Conservation (phyloP, 2,329 filamentous ascomycete genomes). For the Epicoccum nigrum region DNA sequence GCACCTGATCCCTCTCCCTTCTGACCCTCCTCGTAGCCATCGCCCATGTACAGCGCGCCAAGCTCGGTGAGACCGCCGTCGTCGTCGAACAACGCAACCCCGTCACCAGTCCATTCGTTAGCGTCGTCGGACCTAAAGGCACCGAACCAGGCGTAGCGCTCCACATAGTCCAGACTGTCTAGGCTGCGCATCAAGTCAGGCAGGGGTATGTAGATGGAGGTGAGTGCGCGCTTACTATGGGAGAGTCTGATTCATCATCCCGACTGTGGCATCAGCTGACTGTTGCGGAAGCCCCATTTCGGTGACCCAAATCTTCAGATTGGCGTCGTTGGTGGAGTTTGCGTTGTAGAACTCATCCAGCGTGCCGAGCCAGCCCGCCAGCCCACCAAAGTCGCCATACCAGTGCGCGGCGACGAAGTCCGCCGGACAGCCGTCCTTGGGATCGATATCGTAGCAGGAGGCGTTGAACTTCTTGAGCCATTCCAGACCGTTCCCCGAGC, state of each 20-base stretch:
- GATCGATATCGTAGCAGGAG: constrained; percentile 56
- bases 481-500: constrained; percentile 63
- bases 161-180: constrained; percentile 62
- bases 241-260: constrained; percentile 72
- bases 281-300: constrained; percentile 71
- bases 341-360: constrained; percentile 57
- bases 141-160: constrained; percentile 46
- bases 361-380: constrained; percentile 70
- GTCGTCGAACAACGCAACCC: constrained; percentile 42
- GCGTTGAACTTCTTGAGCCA: constrained; percentile 73
- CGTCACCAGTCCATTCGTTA: constrained; percentile 46
- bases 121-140: constrained; percentile 42
- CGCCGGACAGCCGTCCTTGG: constrained; percentile 52
- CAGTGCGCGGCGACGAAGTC: constrained; percentile 61
- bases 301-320: constrained; percentile 71
- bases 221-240: constrained; percentile 54
- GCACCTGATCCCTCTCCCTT: constrained; percentile 32
- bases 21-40: constrained; percentile 38
- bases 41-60: constrained; percentile 43
- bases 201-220: too few relatives aligned
- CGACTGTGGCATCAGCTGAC: constrained; percentile 63
- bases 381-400: constrained; percentile 70
- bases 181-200: constrained; percentile 47
- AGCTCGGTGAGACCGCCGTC: constrained; percentile 41
- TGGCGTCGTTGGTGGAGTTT: constrained; percentile 56